phyloP scores from a whole-genome alignment of 2,329 filamentous ascomycete species.

The Ceratocystis colombiana region DNA sequence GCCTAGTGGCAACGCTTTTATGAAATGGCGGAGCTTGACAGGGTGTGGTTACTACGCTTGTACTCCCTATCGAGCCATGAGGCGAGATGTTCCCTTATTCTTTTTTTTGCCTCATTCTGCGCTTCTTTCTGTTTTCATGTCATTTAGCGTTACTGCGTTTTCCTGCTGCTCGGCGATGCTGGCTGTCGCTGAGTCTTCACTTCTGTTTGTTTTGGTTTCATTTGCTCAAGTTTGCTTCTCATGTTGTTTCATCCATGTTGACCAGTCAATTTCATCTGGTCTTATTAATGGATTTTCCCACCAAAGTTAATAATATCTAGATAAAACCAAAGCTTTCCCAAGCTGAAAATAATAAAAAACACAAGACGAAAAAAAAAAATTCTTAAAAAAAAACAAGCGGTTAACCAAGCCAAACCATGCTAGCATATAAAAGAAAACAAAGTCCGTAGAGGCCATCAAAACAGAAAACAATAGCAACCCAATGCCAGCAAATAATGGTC shows the following conservation, averaged over 20 bases:
- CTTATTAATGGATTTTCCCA: neutral
- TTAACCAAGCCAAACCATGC: neutral
- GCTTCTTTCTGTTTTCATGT: conserved; percentile 15
- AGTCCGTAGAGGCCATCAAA: conserved; percentile 13
- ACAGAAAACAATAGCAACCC: neutral
- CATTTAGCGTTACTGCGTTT: neutral
- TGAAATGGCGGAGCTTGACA: neutral
- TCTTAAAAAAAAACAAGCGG: conserved; percentile 9
- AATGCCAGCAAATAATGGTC: neutral
- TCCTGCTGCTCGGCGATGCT: neutral
- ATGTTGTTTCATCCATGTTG: neutral
- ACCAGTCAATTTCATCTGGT: neutral
- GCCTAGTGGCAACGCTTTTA: conserved; percentile 13
- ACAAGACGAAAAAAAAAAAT: neutral
- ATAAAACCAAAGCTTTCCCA: conserved; percentile 1
- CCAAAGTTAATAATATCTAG: neutral
- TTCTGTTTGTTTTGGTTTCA: conserved; percentile 14
- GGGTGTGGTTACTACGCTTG: neutral
- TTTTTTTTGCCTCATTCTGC: conserved; percentile 3
- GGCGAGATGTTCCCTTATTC: neutral
- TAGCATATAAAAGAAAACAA: conserved; percentile 11
- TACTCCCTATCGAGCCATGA: neutral
- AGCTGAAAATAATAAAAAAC: conserved; percentile 14
- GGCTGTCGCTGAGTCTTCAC: neutral
- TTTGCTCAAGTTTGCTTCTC: conserved; percentile 7